phyloP scores from a whole-genome alignment of 2,329 filamentous ascomycete genomes.

The Nothopassalora personata region DNA sequence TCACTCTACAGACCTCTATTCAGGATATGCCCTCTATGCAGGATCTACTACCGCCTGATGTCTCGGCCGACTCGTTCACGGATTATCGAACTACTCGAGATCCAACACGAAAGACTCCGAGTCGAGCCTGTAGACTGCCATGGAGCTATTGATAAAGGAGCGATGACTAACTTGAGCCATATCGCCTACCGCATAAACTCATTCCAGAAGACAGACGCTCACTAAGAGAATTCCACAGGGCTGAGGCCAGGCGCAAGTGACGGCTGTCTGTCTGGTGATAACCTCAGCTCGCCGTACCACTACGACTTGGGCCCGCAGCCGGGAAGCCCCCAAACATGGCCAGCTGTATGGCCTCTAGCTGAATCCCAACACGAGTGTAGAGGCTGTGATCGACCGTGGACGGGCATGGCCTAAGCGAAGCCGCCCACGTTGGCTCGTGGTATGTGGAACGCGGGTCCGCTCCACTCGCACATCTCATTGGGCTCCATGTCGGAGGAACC shows the following conservation, averaged over 20 bases:
- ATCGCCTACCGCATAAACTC: too few species aligned
- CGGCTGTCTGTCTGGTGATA: neutral
- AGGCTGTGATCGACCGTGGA: neutral
- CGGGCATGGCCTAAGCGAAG: neutral
- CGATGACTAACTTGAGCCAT: too few species aligned
- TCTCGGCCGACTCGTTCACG: too few species aligned
- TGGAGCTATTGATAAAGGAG: too few species aligned
- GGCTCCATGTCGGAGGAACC: neutral
- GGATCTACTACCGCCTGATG: too few species aligned
- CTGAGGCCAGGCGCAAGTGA: neutral
- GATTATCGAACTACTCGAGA: too few species aligned
- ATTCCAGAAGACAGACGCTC: too few species aligned
- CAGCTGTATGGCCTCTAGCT: neutral
- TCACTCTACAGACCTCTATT: too few species aligned
- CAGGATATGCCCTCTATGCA: too few species aligned
- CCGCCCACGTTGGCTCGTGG: neutral
- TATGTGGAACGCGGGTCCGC: neutral
- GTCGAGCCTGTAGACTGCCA: too few species aligned
- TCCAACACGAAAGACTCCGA: too few species aligned
- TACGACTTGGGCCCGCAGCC: neutral
- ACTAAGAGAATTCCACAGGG: neutral
- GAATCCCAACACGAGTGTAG: too few species aligned
- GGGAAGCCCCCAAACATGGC: neutral
- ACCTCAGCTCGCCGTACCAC: neutral
- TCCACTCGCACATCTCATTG: neutral